A percentile compares a stretch with the other conserved stretches of the same genome.
These are phyloP conservation scores for Bolboschoenus planiculmis DNA, from an alignment of 176 grass and related monocot genomes.

Conservation along the genomic window DNA sequence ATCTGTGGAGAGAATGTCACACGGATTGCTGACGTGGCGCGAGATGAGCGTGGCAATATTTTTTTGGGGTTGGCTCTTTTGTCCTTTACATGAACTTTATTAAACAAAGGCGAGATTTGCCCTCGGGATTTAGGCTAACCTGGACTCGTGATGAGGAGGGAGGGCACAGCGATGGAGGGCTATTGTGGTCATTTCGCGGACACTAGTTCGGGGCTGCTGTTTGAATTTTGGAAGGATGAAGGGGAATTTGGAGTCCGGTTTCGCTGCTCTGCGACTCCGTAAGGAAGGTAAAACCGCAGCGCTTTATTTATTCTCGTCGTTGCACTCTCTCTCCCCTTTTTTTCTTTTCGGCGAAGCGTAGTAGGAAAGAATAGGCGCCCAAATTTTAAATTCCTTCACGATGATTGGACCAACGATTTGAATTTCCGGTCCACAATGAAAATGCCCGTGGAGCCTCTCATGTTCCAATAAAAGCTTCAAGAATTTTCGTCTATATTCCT, in stretches of 20 bases:
- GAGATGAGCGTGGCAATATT: constrained; percentile 3
- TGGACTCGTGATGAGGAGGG: not conserved
- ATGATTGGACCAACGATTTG: not conserved
- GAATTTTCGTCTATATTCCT: no score
- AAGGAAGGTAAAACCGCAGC: no score
- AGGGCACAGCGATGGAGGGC: not conserved
- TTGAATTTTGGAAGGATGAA: constrained; percentile 21
- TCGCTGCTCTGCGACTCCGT: constrained; percentile 13
- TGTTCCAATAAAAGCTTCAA: no score
- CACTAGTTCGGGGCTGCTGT: constrained; percentile 13
- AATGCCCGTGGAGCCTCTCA: not conserved
- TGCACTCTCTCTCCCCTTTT: not conserved
- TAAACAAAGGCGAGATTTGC: not conserved
- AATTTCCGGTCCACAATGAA: not conserved
- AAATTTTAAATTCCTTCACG: not conserved
- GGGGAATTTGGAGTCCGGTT: constrained; percentile 14
- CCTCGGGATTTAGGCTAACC: not conserved
- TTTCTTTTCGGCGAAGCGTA: not conserved
- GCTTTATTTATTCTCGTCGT: constrained; percentile 4
- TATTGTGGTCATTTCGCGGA: constrained; percentile 9
- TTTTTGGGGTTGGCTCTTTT: constrained; percentile 30
- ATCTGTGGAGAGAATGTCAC: not conserved
- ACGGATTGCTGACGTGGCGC: constrained; percentile 71
- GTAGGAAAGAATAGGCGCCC: not conserved
- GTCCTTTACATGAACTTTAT: constrained; percentile 15